Conservation (phyloP, 257 asterid species). For the Petunia secreta region DNA sequence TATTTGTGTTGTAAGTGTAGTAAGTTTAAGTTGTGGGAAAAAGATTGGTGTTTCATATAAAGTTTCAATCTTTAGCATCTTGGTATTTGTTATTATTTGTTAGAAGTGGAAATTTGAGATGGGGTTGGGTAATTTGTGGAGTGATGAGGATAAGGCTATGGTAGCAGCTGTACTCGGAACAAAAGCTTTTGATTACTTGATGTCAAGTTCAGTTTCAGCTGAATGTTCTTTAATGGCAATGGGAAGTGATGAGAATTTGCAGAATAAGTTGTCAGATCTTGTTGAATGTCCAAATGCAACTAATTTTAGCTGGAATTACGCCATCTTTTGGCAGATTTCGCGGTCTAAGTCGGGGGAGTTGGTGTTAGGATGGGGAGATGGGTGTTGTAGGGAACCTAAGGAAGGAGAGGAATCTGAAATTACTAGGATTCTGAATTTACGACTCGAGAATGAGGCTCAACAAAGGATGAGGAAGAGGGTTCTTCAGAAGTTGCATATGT, state of each 20-base stretch:
- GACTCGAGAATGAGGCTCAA: constrained; percentile 68
- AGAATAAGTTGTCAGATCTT: constrained; percentile 82
- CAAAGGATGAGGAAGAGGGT: constrained; percentile 90
- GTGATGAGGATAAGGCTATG: constrained; percentile 75
- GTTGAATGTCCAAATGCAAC: constrained; percentile 68
- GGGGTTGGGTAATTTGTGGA: constrained; percentile 66
- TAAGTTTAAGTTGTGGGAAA: constrained; percentile 33
- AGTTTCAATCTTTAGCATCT: constrained; percentile 2
- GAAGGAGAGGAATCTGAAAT: constrained; percentile 70
- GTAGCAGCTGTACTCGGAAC: constrained; percentile 83
- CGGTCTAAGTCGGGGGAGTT: constrained; percentile 80
- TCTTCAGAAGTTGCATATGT: constrained; percentile 66
- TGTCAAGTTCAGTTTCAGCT: constrained; percentile 61
- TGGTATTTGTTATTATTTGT: constrained; percentile 23
- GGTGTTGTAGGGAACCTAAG: constrained; percentile 83
- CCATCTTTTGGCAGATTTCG: constrained; percentile 91
- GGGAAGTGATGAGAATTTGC: constrained; percentile 77
- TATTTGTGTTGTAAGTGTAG: constrained; percentile 13
- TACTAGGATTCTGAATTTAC: constrained; percentile 48
- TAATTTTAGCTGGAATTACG: constrained; percentile 83
- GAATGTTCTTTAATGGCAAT: constrained; percentile 75
- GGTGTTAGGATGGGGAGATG: constrained; percentile 96
- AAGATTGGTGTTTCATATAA: neutral
- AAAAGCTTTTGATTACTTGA: constrained; percentile 82
- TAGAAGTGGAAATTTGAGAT: constrained; percentile 42